phyloP scores from a whole-genome alignment of 2,329 filamentous ascomycete species.

The Sarocladiaceae sp. region DNA sequence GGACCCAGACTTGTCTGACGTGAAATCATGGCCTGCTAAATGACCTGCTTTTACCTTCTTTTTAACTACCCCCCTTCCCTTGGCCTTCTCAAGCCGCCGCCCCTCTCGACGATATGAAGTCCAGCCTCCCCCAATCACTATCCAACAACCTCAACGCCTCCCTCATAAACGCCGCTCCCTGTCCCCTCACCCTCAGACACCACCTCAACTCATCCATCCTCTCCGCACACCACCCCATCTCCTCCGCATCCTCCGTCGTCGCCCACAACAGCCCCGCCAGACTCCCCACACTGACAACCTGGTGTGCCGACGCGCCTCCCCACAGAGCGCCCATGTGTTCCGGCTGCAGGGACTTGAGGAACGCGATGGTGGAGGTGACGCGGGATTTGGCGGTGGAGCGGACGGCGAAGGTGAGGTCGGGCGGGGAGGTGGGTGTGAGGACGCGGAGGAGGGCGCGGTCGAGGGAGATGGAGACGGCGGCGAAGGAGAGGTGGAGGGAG shows the following conservation, averaged over 20 bases:
- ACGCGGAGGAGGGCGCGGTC: conserved; percentile 43
- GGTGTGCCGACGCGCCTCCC: conserved; percentile 37
- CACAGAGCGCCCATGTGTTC: conserved; percentile 40
- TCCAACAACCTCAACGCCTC: conserved; percentile 33
- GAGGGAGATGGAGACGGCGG: conserved; percentile 44
- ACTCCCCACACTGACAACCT: conserved; percentile 35
- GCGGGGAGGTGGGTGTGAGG: conserved; percentile 25
- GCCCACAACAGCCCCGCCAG: conserved; percentile 36
- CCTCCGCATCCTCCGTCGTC: conserved; percentile 28
- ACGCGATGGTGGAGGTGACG: conserved; percentile 32
- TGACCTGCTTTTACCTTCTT: too few relatives aligned
- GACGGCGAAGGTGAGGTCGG: conserved; percentile 23
- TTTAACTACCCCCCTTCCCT: too few relatives aligned
- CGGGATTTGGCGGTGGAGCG: conserved; percentile 32
- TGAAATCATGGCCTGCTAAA: too few relatives aligned
- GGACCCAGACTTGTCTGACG: too few relatives aligned
- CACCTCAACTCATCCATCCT: conserved; percentile 34
- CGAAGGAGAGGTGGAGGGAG: conserved; percentile 44
- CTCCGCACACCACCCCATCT: conserved; percentile 32
- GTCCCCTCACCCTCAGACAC: conserved; percentile 33
- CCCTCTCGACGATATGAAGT: conserved; percentile 4
- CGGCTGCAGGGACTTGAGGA: conserved; percentile 34
- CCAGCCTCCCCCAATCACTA: conserved; percentile 16
- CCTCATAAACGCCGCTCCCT: conserved; percentile 31
- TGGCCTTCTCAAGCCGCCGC: not conserved